Percentiles rank a stretch among this genome's conserved stretches.
phyloP scores from a whole-genome alignment of 495 filamentous ascomycete species.

The Margaritispora aquatica region DNA sequence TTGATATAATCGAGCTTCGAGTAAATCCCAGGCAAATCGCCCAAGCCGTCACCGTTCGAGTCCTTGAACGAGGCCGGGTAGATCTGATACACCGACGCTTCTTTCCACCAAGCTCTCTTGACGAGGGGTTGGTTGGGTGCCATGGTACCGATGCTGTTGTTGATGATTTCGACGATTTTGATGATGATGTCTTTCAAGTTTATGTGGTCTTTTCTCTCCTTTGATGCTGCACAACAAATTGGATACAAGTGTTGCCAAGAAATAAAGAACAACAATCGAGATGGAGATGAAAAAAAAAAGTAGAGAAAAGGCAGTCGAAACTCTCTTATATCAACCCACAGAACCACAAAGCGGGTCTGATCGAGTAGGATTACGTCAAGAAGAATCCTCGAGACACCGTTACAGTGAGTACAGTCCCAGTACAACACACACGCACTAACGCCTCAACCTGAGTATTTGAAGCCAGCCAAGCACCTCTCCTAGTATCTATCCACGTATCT shows the following conservation, averaged over 20 bases:
- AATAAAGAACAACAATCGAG: no score
- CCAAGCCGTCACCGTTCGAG: conserved; percentile 59
- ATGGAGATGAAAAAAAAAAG: no score
- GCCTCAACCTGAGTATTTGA: no score
- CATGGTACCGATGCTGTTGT: background rate
- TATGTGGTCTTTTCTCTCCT: background rate
- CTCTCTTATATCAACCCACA: no score
- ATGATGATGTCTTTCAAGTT: background rate
- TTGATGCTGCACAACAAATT: background rate
- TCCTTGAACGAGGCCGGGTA: conserved; percentile 63
- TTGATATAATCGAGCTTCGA: conserved; percentile 59
- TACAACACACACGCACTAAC: no score
- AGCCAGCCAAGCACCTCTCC: no score
- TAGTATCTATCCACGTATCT: no score
- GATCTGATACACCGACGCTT: conserved; percentile 56
- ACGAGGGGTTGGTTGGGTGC: background rate
- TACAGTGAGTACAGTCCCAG: no score
- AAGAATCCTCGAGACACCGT: no score
- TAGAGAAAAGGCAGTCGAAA: no score
- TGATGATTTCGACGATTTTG: background rate
- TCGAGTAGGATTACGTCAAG: no score
- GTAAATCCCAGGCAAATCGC: conserved; percentile 60
- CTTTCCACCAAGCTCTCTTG: conserved; percentile 31
- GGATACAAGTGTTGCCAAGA: background rate
- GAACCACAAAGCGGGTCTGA: no score